These are phyloP conservation scores for Caloboletus firmus DNA, from an alignment of 1,284 basidiomycete species.

Conservation along the genomic window DNA sequence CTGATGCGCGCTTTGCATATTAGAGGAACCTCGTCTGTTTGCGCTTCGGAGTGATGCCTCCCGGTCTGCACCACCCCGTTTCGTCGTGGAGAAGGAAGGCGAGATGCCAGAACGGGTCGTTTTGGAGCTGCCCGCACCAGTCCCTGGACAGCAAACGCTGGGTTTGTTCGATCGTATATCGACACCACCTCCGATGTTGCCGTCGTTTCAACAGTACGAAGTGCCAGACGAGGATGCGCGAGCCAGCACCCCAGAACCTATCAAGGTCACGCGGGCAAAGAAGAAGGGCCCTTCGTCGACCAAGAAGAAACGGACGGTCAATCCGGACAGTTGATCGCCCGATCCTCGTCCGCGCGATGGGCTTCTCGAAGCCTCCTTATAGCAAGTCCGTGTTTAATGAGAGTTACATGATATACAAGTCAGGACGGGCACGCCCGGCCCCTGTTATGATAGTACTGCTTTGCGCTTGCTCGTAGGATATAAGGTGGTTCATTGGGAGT, in stretches of 20 bases:
- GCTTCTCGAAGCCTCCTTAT: not conserved
- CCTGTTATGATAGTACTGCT: conserved; percentile 21
- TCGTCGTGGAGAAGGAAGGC: conserved; percentile 74
- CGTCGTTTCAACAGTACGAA: conserved; percentile 64
- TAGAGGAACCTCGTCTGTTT: conserved; percentile 40
- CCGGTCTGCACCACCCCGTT: conserved; percentile 38
- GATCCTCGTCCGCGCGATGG: not conserved
- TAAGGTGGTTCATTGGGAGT: conserved; percentile 13
- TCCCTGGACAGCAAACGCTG: conserved; percentile 13
- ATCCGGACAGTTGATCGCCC: conserved; percentile 21
- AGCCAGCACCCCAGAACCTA: conserved; percentile 64
- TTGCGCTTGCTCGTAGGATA: conserved; percentile 14
- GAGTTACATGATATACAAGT: conserved; percentile 24
- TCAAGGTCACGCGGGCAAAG: conserved; percentile 69
- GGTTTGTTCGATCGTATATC: conserved; percentile 38
- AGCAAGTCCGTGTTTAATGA: conserved; percentile 7
- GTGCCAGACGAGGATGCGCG: conserved; percentile 49
- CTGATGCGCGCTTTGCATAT: conserved; percentile 11
- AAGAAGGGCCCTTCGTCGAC: conserved; percentile 63
- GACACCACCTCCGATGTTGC: conserved; percentile 39
- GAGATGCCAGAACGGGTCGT: conserved; percentile 78
- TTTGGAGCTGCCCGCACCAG: conserved; percentile 27
- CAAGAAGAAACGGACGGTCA: conserved; percentile 60
- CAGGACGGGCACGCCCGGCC: conserved; percentile 14
- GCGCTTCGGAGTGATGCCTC: conserved; percentile 40